Evolutionary conservation across 208 protist genomes (phyloP), one percentile per base, ranked within the genome.

Genomic region (Leishmania mexicana): DNA sequence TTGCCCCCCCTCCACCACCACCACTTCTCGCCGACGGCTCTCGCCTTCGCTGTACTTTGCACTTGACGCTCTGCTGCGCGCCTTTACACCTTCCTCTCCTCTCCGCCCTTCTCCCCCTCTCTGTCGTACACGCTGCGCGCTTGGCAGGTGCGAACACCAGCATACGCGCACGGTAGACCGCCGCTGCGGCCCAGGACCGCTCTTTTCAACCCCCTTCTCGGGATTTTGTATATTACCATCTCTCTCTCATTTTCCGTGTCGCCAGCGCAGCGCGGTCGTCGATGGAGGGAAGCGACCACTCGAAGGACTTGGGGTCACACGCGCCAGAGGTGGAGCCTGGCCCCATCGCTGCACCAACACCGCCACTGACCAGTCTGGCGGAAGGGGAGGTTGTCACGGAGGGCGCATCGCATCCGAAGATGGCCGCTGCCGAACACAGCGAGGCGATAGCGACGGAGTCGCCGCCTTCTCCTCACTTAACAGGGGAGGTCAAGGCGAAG

Each of bases 401-500:
- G 72, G n/a, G 35, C 21, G 8, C 42, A n/a, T 7, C 21, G 7
- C 24, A 51, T 49, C 1, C 49, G 24, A n/a, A 73, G 40, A n/a
- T 49, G 42, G 21, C 11, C 8, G 35, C 38, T 42, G 42, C 40
- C 21, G 42, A 51, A 73, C 42, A 10, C 2, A 17, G 24, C n/a
- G 72, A 7, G 47, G 53, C 13, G 51, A 62, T 1, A 13, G 47
- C 31, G 57, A 11, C 40, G 38, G 53, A 47, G 74, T 11, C 76
- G 15, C 17, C 76, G 38, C 38, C 62, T 28, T 57, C 42, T 64
- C 35, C 57, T 4, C 75, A 51, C 2, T 47, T 24, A 28, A 71
- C 54, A 21, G 40, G 51, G 2, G 64, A 83, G 38, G 38, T 70
- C 13, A 78, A 79, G 31, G 60, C 17, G 49, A 68, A 78, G 45